Evolutionary conservation across 179 eudicot genomes (phyloP), one percentile per base, ranked within the genome.

Genomic region (Nepenthes alata): DNA sequence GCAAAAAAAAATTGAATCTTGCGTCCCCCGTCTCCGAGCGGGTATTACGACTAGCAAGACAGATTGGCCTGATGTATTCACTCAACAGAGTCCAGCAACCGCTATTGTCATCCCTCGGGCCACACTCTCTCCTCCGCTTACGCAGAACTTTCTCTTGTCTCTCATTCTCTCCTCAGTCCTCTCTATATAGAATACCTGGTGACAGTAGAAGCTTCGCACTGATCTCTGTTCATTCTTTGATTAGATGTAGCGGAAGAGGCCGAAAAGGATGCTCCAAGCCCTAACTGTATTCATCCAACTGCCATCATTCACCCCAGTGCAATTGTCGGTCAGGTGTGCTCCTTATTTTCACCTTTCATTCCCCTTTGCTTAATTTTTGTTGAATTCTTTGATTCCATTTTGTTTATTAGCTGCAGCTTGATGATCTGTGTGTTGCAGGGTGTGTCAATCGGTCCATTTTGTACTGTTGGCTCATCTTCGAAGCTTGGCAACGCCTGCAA

Each of bases 371-470:
- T 35, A 1, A 45, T 56, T 58, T 56, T 2, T 55, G 57, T 53
- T 25, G 25, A 51, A 55, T 47, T 12, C 41, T 9, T 63, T 25
- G 58, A 63, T 37, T 59, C 44, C 15, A 39, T 12, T 67, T 16
- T 2, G 10, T 44, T 25, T 36, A 70, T 41, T 41, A 41, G 45
- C 8, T 25, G 25, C 6, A 41, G 8, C 0, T 4, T 41, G 8
- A 64, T 45, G 39, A 16, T 14, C 25, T 62, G 35, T 6, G 13
- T 53, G 34, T 51, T 37, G 8, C 70, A 93, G 96, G 95, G 87
- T 68, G 90, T 89, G 66, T 84, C 96, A 58, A 79, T 93, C 69
- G 98, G 98, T 37, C 95, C 97, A 49, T 93, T 86, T 83, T 93
- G 97, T 74, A 89, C 87, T 1, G 76, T 89, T 76, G 97, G 98